Base-by-base conservation (phyloP, 345 rosid genomes). In the Ceriops decandra region DNA sequence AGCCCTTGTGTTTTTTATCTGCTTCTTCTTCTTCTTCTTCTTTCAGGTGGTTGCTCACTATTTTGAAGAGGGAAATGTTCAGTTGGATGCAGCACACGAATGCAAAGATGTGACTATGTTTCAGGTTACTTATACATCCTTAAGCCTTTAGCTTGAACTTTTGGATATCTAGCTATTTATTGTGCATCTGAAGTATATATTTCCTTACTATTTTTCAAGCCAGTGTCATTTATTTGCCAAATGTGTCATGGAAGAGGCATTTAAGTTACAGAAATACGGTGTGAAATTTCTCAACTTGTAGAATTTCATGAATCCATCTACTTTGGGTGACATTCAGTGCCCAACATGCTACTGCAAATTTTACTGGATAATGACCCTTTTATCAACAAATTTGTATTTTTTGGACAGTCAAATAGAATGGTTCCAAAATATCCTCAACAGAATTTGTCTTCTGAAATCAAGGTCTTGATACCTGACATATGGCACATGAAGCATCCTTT, bases 1-100 rank as follows among this genome's bases (percentile, higher is more conserved):
- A 28, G 60, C 13, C 42, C 32, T 35, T 64, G 33, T 49, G 20
- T 21, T 66, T 49, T 68, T 51, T 42, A 36, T 27, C 3, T 52
- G 16, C 46, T 27, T 28, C 46, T 27, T 28, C n/a, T 17, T 52
- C 7, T 57, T 28, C n/a, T 17, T 52, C 7, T 47, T 61, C 68
- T 67, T 64, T 74, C 82, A 91, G 99, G 99, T 95, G 73, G 93
- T 82, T 32, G 98, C 98, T 35, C 99, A 95, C 82, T 95, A 92
- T 80, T 95, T 92, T 76, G 99, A 95, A 76, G 98, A 95, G 84
- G 98, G 99, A 69, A 95, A 95, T 85, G 99, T 95, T 71, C 97
- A 95, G 76, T 80, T 92, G 82, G 97, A 90, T 74, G 90, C 99
- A 52, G 84, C 85, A 72, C 87, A 92, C 24, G 30, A 56, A 21